Evolutionary conservation across 2,329 filamentous ascomycete genomes (phyloP).

Genomic region (Tolypocladium inflatum): DNA sequence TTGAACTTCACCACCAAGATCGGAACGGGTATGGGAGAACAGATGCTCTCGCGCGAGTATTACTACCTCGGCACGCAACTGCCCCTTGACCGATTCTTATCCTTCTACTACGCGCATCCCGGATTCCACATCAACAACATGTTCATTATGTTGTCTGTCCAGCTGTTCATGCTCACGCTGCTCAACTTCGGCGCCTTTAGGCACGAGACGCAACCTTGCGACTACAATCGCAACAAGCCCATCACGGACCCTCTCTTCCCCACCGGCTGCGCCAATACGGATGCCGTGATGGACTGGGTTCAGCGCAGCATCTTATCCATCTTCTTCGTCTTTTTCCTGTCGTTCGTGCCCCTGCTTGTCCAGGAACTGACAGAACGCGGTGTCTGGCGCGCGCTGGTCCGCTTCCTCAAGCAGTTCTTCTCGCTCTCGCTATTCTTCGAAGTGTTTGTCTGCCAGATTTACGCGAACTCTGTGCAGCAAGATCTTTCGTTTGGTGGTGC

Average conservation of each 20-base stretch:
- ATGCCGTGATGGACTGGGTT: conserved; percentile 85
- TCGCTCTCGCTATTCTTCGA: conserved; percentile 95
- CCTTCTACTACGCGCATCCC: conserved; percentile 98
- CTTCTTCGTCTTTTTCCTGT: conserved; percentile 98
- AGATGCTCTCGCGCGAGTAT: conserved; percentile 97
- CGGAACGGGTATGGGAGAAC: conserved; percentile 98
- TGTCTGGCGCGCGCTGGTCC: conserved; percentile 80
- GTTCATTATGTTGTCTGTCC: conserved; percentile 98
- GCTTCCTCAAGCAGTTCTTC: conserved; percentile 90
- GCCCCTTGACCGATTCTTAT: conserved; percentile 92
- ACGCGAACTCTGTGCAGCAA: conserved; percentile 89
- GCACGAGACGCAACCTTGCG: conserved; percentile 80
- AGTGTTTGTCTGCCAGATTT: conserved; percentile 98
- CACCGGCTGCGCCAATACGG: conserved; percentile 81
- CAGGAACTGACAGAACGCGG: conserved; percentile 95
- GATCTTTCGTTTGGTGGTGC: conserved; percentile 95
- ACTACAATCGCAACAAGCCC: conserved; percentile 77
- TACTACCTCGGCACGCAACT: conserved; percentile 98
- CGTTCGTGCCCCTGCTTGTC: conserved; percentile 85
- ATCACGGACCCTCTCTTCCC: conserved; percentile 86
- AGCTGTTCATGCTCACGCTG: conserved; percentile 93
- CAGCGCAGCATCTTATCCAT: conserved; percentile 91
- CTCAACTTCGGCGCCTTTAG: conserved; percentile 82
- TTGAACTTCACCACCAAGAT: conserved; percentile 99
- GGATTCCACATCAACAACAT: conserved; percentile 99